Conservation (phyloP, 148 eudicot species). For the Cornus suecica region DNA sequence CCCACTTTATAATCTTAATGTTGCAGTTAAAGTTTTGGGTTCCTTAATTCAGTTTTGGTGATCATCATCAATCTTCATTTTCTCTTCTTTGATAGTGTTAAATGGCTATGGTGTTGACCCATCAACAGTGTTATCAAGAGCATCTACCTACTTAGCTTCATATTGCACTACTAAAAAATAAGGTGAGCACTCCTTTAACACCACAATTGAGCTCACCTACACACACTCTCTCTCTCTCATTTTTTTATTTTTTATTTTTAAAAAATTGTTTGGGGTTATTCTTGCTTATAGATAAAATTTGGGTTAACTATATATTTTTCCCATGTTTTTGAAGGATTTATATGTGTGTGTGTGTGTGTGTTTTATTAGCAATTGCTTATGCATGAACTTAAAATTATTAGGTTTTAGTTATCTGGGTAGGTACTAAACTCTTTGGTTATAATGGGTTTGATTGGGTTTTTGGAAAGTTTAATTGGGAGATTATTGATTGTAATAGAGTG, state of each 20-base stretch:
- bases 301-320: not conserved
- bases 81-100: not conserved
- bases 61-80: too few species aligned
- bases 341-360: not conserved
- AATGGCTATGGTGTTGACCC: conserved; percentile 17
- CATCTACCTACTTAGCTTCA: not conserved
- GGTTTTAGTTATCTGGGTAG: too few species aligned
- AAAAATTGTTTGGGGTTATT: not conserved
- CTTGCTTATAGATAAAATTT: not conserved
- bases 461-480: too few species aligned
- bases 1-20: not conserved
- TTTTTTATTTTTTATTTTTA: too few species aligned
- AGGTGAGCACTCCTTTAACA: conserved; percentile 8
- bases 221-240: too few species aligned
- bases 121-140: not conserved
- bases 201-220: too few species aligned
- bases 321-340: not conserved
- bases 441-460: too few species aligned
- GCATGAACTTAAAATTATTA: too few species aligned
- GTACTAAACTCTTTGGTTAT: too few species aligned
- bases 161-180: not conserved
- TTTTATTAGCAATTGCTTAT: not conserved
- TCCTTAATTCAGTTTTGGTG: not conserved
- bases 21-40: not conserved
- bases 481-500: too few species aligned